phyloP scores from a whole-genome alignment of 129 eudicot genomes.

The Flaveria ramosissima region DNA sequence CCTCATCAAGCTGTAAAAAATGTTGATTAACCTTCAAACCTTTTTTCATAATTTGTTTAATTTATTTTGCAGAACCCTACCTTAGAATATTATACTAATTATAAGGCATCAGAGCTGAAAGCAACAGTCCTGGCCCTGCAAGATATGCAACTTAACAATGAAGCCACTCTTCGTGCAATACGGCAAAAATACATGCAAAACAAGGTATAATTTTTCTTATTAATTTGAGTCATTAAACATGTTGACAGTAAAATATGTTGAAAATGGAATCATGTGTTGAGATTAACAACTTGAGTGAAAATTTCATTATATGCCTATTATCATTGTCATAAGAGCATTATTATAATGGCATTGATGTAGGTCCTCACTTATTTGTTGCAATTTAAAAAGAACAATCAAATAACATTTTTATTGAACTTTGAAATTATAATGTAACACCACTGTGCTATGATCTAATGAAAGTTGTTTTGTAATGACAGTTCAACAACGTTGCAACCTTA shows the following conservation, averaged over 20 bases:
- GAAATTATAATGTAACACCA: background rate
- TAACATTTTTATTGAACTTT: background rate
- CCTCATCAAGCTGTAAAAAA: background rate
- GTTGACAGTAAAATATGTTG: background rate
- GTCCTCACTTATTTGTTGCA: background rate
- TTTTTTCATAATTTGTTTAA: background rate
- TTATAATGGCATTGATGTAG: background rate
- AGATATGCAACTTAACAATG: slow-evolving; percentile 67
- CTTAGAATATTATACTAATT: slow-evolving; percentile 72
- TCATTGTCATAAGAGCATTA: no score
- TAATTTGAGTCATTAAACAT: background rate
- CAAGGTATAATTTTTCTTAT: slow-evolving; percentile 46
- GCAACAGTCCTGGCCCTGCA: slow-evolving; percentile 58
- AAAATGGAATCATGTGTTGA: background rate
- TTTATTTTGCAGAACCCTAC: slow-evolving; percentile 71
- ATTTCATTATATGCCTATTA: no score
- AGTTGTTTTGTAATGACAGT: slow-evolving; percentile 50
- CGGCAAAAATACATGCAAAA: slow-evolving; percentile 76
- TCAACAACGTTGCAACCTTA: slow-evolving; percentile 70
- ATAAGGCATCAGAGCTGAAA: slow-evolving; percentile 64
- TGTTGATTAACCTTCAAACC: background rate
- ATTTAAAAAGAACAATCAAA: background rate
- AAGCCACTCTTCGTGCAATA: slow-evolving; percentile 55
- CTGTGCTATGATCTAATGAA: slow-evolving; percentile 1
- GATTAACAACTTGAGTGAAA: no score